Base-by-base conservation (phyloP, 73 alveolate genomes). In the Paramecium pentaurelia region DNA sequence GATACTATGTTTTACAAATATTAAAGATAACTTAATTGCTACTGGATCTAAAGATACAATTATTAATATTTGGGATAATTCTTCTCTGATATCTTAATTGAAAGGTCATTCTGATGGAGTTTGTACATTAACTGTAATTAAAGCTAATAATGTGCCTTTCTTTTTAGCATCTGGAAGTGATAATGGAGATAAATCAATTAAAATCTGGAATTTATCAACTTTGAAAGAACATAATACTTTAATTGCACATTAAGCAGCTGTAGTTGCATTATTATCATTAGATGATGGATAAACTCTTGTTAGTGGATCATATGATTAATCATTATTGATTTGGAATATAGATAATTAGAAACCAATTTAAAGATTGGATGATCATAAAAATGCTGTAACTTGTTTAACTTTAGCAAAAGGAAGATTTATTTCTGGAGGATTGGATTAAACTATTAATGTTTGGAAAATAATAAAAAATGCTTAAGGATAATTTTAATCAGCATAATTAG, bases 261-360 rank as follows among this genome's bases (percentile, higher is more conserved):
- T 73, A 9, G 87, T 73, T 32, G 87, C 87, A 14, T 44, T 73
- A 16, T 44, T 73, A 16, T 73, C 87, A 37, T 38, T 73, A 16
- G 87, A 73, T 36, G 87, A 73, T 73, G 87, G 87, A n/a, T 36
- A 36, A 40, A 73, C 87, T 8, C 60, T 73, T 10, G 68, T 73
- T 18, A 73, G 87, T 73, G 87, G 87, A 73, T 73, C 87, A 1
- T 73, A 73, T 73, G 87, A 73, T 73, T 37, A 73, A 73, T 37
- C 60, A 37, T 40, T 73, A 6, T n/a, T 73, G 18, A 73, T 73
- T 73, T 73, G 87, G 87, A 73, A 73, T 38, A 40, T 73, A 0
- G 87, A 73, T 73, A 73, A 34, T 34, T n/a, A 58, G 9, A 14
- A 73, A 22, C 34, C 87, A 5, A 34, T 73, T 14, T 40, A 73